Base-by-base conservation (phyloP, 345 rosid species). In the Gossypium thurberi region DNA sequence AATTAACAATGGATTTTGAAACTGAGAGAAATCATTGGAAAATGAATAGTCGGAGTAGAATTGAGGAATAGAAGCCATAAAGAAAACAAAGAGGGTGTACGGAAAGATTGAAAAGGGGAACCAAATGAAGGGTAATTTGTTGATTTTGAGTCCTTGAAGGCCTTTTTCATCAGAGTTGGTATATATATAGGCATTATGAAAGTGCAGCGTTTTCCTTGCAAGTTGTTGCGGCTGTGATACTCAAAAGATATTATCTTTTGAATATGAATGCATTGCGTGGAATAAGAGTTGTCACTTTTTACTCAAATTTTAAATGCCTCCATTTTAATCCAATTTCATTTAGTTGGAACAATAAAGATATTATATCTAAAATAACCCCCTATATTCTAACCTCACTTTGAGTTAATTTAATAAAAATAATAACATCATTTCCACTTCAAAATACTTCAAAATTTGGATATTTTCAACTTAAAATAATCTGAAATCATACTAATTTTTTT, bases 31-130 rank as follows among this genome's bases (percentile, higher is more conserved):
- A 28, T 68, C 72, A 48, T 67, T 50, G 57, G 71, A 26, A 50
- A 26, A 68, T 26, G 59, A 68, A 68, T 68, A 50, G 9, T 23
- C 11, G 18, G 43, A 50, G 52, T 26, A 50, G 25, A 50, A 17
- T 12, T 68, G 44, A 50, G 71, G 71, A 10, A 50, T 2, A 17
- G 71, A 68, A 28, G 71, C 46, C 71, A 68, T 66, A 17, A n/a
- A 11, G 23, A 8, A 17, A 44, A 20, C 10, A 44, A 48, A 25
- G 28, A 4, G 3, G 15, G 21, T 13, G 21, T 13, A 0, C 7
- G 55, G 37, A 23, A 21, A 65, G 55, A 1, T 21, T 13, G 18
- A 18, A 46, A 44, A n/a, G 47, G 55, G 55, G 8, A 15, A 47
- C 23, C 4, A 6, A 66, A 47, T 21, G 52, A 11, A 9, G 18